These are phyloP conservation scores for Arachnomyces sp. DNA, from an alignment of 2,329 filamentous ascomycete species.

Conservation along the genomic window DNA sequence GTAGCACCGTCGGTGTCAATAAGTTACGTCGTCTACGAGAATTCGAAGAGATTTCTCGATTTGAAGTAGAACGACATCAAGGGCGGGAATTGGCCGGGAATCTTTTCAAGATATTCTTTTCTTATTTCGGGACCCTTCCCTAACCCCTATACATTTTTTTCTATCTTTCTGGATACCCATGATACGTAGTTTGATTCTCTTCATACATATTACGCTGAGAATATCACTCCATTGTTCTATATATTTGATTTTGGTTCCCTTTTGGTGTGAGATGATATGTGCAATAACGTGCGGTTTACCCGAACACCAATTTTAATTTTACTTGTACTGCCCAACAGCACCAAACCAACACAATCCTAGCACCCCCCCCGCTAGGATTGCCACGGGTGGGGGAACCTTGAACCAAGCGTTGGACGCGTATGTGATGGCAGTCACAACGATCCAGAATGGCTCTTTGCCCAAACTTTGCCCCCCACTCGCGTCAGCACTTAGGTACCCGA, in stretches of 20 bases:
- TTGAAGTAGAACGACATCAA: constrained; percentile 28
- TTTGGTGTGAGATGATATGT: no score
- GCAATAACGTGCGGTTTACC: no score
- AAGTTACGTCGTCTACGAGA: constrained; percentile 88
- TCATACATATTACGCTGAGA: neutral
- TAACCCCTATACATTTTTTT: neutral
- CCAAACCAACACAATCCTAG: constrained; percentile 43
- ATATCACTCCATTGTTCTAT: neutral
- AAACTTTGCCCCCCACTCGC: constrained; percentile 45
- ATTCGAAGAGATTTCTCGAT: constrained; percentile 65
- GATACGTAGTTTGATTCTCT: neutral
- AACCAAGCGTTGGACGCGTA: constrained; percentile 45
- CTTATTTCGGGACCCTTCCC: neutral
- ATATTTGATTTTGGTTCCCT: no score
- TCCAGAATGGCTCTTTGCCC: constrained; percentile 55
- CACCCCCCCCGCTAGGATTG: constrained; percentile 40
- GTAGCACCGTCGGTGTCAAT: constrained; percentile 94
- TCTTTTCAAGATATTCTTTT: neutral
- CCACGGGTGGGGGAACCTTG: constrained; percentile 33
- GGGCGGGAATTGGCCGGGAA: neutral
- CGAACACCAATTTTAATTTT: no score
- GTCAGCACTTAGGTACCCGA: constrained; percentile 49
- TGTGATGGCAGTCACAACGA: constrained; percentile 48
- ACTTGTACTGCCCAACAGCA: constrained; percentile 24
- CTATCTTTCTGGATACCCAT: neutral